Base-by-base conservation (phyloP, 495 filamentous ascomycete species). In the Penicillium nucicola region DNA sequence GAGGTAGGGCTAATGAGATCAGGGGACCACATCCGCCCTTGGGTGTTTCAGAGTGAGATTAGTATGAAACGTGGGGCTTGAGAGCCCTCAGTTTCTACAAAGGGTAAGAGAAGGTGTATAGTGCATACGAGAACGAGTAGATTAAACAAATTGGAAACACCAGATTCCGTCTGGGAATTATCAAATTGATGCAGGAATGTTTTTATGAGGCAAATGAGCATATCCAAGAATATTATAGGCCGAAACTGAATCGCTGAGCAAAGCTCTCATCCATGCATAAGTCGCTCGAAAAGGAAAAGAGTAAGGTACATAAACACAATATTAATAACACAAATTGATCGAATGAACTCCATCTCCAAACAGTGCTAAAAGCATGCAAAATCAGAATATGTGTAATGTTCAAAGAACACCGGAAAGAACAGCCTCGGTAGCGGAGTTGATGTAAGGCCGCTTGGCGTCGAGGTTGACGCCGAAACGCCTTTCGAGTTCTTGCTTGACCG, bases 401-500 rank as follows among this genome's bases (percentile, higher is more conserved):
- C 77, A 88, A 57, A 88, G 73, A 58, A 86, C 81, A 42, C 86
- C 86, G 20, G 84, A 84, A 31, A 90, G 73, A 45, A 90, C 72
- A 45, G 86, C 86, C 68, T 90, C 86, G 45, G 86, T 90, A 51
- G 86, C 86, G 69, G 87, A 91, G 64, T 90, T 95, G 68, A 97
- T 95, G 71, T 96, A 97, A 31, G 87, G 81, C 69, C 89, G 82
- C 77, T 83, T 88, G 44, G 80, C 68, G 64, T 97, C 92, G 45
- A 97, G 71, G 38, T 77, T 77, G 30, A 95, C 82, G 23, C 85
- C 87, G 65, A 96, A 99, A 55, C 91, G 80, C 60, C 80, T 78
- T 75, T 99, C 95, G 49, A 99, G 72, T 70, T 99, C 95, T 50
- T 79, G 69, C 79, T 96, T 97, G 72, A 99, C 87, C 50, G 87